phyloP scores from a whole-genome alignment of 2,329 filamentous ascomycete species.

The Pseudocercospora pini-densiflorae region DNA sequence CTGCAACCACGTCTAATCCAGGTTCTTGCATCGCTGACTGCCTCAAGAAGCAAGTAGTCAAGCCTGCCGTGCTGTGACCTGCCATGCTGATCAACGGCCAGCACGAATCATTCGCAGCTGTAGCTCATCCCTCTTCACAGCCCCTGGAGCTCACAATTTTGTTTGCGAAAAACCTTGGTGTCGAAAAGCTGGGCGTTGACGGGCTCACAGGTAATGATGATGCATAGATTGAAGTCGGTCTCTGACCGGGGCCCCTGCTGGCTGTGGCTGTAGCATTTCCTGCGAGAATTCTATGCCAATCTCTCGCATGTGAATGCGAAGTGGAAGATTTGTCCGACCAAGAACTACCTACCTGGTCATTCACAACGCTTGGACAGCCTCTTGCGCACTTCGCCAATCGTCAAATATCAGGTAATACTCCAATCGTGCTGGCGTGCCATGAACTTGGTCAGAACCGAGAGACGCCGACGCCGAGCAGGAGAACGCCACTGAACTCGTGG shows the following conservation, averaged over 20 bases:
- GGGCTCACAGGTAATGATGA: neutral
- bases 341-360: too few species aligned
- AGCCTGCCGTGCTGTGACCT: neutral
- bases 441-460: neutral
- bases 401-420: too few species aligned
- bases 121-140: neutral
- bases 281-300: too few species aligned
- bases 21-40: too few species aligned
- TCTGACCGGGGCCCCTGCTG: neutral
- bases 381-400: too few species aligned
- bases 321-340: too few species aligned
- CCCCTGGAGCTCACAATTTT: neutral
- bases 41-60: neutral
- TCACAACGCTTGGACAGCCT: too few species aligned
- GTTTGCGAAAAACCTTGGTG: neutral
- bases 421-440: too few species aligned
- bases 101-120: neutral
- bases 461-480: neutral
- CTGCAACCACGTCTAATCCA: too few species aligned
- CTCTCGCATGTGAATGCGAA: too few species aligned
- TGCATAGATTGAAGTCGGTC: slow-evolving; percentile 5
- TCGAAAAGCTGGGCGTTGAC: neutral
- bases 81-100: neutral
- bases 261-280: too few species aligned
- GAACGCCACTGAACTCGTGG: neutral